Base-by-base conservation (phyloP, 2,329 filamentous ascomycete genomes). In the Penicillium sp. region DNA sequence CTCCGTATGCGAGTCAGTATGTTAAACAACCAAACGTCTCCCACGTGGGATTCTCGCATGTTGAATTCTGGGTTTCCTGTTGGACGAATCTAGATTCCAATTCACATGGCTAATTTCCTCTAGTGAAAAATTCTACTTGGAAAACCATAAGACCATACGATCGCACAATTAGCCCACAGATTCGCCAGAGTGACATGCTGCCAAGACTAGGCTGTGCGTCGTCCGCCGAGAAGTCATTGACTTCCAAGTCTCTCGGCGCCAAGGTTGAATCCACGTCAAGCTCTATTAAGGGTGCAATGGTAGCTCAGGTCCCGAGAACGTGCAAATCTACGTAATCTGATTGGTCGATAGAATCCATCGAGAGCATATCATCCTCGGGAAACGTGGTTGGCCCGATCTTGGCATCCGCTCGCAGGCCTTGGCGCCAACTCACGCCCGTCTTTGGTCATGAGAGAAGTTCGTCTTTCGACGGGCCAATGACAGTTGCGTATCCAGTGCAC, bases 31-130 rank as follows among this genome's bases (percentile, higher is more conserved):
- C 51, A 35, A 22, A 38, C 4, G 37, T 42, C 35, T 20, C 31
- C 26, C 14, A 40, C 16, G 29, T 43, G 11, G 32, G 14, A 32
- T 18, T 34, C 32, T 9, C 11, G 14, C 16, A 43, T 11, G 10
- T 37, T 18, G 4, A 24, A 38, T 1, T 55, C 35, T 16, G 46
- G 55, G 6, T 16, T 68, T 59, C 1, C n/a, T 16, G 2, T 56
- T 51, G 8, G 55, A 42, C 3, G 55, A 11, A 20, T 62, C 47
- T 9, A 64, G 64, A n/a, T 64, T 51, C 63, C 67, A 70, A 7
- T 57, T 44, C 11, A 68, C 45, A 20, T 18, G 16, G 18, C 18
- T 2, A 45, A 45, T 32, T 14, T 10, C 11, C 4, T 5, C 4
- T 6, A 11, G 13, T 6, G 43, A 46, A 46, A 46, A 22, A 2